Evolutionary conservation across 352 stramenopile genomes (phyloP), one percentile per base, ranked within the genome.

Genomic region (Phytophthora colocasiae): DNA sequence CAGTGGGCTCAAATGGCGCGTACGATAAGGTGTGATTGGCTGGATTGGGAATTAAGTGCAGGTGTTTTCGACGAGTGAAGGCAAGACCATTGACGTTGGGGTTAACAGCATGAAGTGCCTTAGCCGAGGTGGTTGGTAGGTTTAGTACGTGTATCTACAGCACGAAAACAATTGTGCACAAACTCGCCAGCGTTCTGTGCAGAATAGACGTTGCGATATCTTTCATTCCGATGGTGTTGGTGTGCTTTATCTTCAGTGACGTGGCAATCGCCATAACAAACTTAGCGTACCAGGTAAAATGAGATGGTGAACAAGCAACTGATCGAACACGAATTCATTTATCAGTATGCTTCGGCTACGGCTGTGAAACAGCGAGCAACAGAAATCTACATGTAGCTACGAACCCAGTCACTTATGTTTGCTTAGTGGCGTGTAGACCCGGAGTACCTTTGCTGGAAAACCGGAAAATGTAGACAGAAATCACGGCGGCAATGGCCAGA

Each of bases 21-120:
- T 93, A 92, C 55, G 85, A 95, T 67, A 92, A 92, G 73, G 87
- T 93, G 53, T 95, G 85, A 75, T n/a, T 22, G 47, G 7, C 50
- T 69, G 34, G 51, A 49, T 55, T 39, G 29, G 14, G n/a, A 56
- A 48, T 44, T 44, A 47, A 63, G 55, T 63, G 58, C 52, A 51
- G 45, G 24, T 58, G 48, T 59, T 69, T 69, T 73, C 53, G 36
- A 69, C 32, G 36, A 66, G 52, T 14, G 26, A 61, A 62, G 45
- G 50, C 55, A 58, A 67, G 41, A 66, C 31, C 55, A 24, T 71
- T 39, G 55, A 53, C 19, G 26, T 27, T 60, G 34, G 19, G 46
- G 51, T 27, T 11, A 32, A 19, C 43, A 34, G 53, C 52, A 41
- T 58, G 41, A 61, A 44, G 65, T 41, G 46, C 52, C 50, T 32